phyloP scores from a whole-genome alignment of 2,329 filamentous ascomycete genomes.

The Gremmenia infestans region DNA sequence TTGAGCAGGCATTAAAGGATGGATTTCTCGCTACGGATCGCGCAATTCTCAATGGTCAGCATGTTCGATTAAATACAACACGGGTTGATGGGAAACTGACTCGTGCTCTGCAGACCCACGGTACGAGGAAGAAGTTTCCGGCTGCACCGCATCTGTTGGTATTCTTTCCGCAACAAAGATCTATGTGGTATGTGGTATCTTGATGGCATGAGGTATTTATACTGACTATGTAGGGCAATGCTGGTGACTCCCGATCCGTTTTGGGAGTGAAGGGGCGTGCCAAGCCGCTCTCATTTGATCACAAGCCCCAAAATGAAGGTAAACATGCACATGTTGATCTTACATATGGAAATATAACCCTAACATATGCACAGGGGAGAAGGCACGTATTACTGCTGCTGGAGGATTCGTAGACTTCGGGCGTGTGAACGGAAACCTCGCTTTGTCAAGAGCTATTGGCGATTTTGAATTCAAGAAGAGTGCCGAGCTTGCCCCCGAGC shows the following conservation, averaged over 20 bases:
- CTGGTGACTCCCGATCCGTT: slow-evolving; percentile 92
- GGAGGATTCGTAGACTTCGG: slow-evolving; percentile 98
- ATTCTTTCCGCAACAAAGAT: slow-evolving; percentile 89
- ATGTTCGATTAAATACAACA: background rate
- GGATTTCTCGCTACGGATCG: slow-evolving; percentile 94
- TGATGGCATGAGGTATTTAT: background rate
- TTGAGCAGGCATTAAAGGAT: slow-evolving; percentile 94
- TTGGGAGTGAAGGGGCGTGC: slow-evolving; percentile 94
- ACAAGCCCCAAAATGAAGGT: slow-evolving; percentile 99
- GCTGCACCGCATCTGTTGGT: slow-evolving; percentile 90
- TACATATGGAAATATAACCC: background rate
- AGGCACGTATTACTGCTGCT: slow-evolving; percentile 89
- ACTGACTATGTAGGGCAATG: slow-evolving; percentile 68
- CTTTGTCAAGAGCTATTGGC: slow-evolving; percentile 92
- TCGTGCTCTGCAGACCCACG: slow-evolving; percentile 67
- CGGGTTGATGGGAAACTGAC: slow-evolving; percentile 19
- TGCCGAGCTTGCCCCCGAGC: slow-evolving; percentile 91
- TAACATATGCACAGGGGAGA: slow-evolving; percentile 64
- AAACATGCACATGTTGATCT: slow-evolving; percentile 2
- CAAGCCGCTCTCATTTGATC: slow-evolving; percentile 97
- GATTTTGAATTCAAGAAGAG: slow-evolving; percentile 99
- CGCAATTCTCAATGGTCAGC: slow-evolving; percentile 86
- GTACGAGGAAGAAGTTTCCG: slow-evolving; percentile 96
- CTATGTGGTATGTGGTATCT: slow-evolving; percentile 70
- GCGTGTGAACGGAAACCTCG: slow-evolving; percentile 95